These are phyloP conservation scores for Amanita exitialis DNA, from an alignment of 768 basidiomycete species.

Conservation along the genomic window DNA sequence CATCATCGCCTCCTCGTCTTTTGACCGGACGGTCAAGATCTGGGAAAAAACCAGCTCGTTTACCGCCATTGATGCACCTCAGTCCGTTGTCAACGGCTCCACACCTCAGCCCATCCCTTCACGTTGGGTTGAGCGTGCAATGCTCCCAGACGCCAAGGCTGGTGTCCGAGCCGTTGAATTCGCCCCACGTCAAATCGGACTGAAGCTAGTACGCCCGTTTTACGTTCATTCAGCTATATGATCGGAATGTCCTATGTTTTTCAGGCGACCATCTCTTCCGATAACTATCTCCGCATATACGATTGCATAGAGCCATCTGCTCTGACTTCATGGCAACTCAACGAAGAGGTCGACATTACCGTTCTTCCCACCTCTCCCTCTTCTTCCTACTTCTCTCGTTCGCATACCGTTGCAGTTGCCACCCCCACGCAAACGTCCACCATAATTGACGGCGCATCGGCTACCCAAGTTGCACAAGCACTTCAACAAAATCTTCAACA, in stretches of 20 bases:
- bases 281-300: slow-evolving; percentile 82
- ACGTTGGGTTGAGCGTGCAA: slow-evolving; percentile 67
- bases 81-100: slow-evolving; percentile 17
- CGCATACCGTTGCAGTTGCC: slow-evolving; percentile 49
- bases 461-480: slow-evolving; percentile 54
- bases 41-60: slow-evolving; percentile 61
- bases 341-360: slow-evolving; percentile 69
- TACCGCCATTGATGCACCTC: slow-evolving; percentile 17
- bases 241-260: background rate
- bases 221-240: background rate
- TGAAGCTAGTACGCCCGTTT: slow-evolving; percentile 60
- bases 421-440: slow-evolving; percentile 62
- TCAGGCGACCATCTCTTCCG: slow-evolving; percentile 83
- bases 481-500: slow-evolving; percentile 42
- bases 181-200: slow-evolving; percentile 75
- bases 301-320: slow-evolving; percentile 78
- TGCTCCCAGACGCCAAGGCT: slow-evolving; percentile 76
- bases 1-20: slow-evolving; percentile 78
- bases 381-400: slow-evolving; percentile 30
- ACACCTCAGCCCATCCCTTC: slow-evolving; percentile 21
- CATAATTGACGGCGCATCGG: slow-evolving; percentile 44
- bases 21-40: slow-evolving; percentile 87
- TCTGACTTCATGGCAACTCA: slow-evolving; percentile 64
- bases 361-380: slow-evolving; percentile 36
- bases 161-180: slow-evolving; percentile 85